A percentile compares a stretch with the other conserved stretches of the same genome.
Evolutionary conservation across 306 rosid genomes (phyloP).

Genomic region (Trifolium fragiferum): DNA sequence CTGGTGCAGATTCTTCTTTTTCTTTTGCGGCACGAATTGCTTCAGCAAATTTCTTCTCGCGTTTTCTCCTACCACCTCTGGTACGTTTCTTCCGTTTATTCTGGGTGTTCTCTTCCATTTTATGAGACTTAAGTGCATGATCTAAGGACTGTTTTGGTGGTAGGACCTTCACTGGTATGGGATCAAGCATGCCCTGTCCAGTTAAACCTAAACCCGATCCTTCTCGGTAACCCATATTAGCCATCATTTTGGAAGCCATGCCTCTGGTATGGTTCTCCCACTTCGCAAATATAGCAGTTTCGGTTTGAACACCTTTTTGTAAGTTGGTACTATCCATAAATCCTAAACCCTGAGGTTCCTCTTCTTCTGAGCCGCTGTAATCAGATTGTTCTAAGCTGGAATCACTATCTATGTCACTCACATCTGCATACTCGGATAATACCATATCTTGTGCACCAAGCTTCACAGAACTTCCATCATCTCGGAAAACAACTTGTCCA

Average conservation of each 20-base stretch:
- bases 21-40: slow-evolving; percentile 66
- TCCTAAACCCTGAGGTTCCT: slow-evolving; percentile 71
- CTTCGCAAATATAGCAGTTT: slow-evolving; percentile 83
- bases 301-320: slow-evolving; percentile 83
- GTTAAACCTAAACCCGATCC: slow-evolving; percentile 90
- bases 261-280: slow-evolving; percentile 99
- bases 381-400: slow-evolving; percentile 65
- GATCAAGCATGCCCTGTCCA: slow-evolving; percentile 89
- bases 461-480: slow-evolving; percentile 75
- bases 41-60: slow-evolving; percentile 82
- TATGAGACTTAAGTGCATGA: slow-evolving; percentile 66
- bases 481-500: slow-evolving; percentile 85
- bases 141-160: slow-evolving; percentile 93
- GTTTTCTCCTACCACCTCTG: slow-evolving; percentile 92
- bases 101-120: slow-evolving; percentile 50
- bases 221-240: slow-evolving; percentile 88
- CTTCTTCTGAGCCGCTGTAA: slow-evolving; percentile 73
- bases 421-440: slow-evolving; percentile 71
- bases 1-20: slow-evolving; percentile 60
- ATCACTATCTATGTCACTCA: slow-evolving; percentile 61
- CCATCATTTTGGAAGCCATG: slow-evolving; percentile 97
- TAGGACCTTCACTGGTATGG: slow-evolving; percentile 75
- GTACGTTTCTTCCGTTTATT: slow-evolving; percentile 68
- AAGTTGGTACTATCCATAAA: slow-evolving; percentile 70
- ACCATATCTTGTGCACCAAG: slow-evolving; percentile 67